Percentiles rank a stretch among this genome's conserved stretches.
Evolutionary conservation across 305 asterid genomes (phyloP).

Genomic region (Solanum hybrid): DNA sequence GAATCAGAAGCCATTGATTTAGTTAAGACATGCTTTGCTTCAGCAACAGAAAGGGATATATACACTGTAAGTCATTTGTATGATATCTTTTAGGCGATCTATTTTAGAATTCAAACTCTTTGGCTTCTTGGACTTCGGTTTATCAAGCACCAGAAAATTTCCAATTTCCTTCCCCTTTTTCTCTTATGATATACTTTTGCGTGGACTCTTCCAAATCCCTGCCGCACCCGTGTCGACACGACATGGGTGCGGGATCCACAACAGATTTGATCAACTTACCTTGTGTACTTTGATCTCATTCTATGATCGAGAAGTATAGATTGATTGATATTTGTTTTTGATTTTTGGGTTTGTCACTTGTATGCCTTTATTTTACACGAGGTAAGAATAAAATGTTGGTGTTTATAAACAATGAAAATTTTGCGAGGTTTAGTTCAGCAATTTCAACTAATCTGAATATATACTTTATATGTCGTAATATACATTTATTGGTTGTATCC

Average conservation of each 20-base stretch:
- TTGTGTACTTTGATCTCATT: background rate
- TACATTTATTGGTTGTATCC: background rate
- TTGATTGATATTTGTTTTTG: background rate
- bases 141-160: background rate
- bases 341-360: background rate
- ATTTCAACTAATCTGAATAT: background rate
- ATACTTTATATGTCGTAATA: background rate
- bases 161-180: background rate
- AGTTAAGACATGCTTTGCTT: constrained; percentile 93
- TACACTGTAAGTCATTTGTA: constrained; percentile 57
- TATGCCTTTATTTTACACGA: background rate
- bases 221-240: background rate
- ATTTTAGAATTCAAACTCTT: constrained; percentile 5
- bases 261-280: background rate
- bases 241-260: background rate
- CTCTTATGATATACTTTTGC: background rate
- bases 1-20: constrained; percentile 89
- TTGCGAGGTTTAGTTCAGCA: background rate
- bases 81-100: background rate
- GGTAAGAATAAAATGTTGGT: background rate
- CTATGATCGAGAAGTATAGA: background rate
- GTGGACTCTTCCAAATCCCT: background rate
- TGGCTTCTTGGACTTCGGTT: background rate
- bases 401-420: background rate
- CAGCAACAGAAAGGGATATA: constrained; percentile 96